Base-by-base conservation (phyloP, 768 basidiomycete species). In the Pleurotus tuber-regium region DNA sequence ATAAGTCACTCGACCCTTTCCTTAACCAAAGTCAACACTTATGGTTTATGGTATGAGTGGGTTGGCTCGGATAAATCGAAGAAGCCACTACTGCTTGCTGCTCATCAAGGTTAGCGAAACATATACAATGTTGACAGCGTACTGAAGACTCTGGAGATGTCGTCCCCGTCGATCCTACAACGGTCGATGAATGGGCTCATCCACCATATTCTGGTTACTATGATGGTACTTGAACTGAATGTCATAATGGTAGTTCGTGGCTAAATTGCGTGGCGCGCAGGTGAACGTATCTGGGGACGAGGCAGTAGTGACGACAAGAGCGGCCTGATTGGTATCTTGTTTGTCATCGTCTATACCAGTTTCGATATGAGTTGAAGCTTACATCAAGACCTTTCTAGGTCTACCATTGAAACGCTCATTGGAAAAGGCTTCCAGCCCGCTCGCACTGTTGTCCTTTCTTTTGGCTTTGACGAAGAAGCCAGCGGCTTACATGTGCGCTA, bases 391-490 rank as follows among this genome's bases (percentile, higher is more conserved):
- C 24, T n/a, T 24, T 21, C 44, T 49, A 79, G 79, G 51, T 66
- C 72, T 4, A 72, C 87, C 11, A 66, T 89, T 30, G 88, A 92
- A 64, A 76, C 77, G 2, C 70, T 93, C 19, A 60, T 91, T 4
- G 68, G 70, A n/a, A 73, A 79, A 10, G 79, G 76, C 2, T 92
- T 84, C 66, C 63, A 76, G 48, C 91, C 92, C 12, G 72, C 72
- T 2, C 74, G 89, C 40, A 82, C 77, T 1, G 66, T 86, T 18
- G 78, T 86, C 1, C 70, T 86, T 53, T 72, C 83, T 3, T 86
- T 80, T 55, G 85, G 90, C 1, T 91, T 89, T 55, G 89, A 91
- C 57, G 90, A 91, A 63, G 89, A 90, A 69, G 71, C 78, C 51
- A 72, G 74, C 50, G 84, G 84, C 33, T 46, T 49, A 28, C 66